Evolutionary conservation across 1,284 basidiomycete genomes (phyloP), one percentile per base, ranked within the genome.

Genomic region (Fistulina hepatica): DNA sequence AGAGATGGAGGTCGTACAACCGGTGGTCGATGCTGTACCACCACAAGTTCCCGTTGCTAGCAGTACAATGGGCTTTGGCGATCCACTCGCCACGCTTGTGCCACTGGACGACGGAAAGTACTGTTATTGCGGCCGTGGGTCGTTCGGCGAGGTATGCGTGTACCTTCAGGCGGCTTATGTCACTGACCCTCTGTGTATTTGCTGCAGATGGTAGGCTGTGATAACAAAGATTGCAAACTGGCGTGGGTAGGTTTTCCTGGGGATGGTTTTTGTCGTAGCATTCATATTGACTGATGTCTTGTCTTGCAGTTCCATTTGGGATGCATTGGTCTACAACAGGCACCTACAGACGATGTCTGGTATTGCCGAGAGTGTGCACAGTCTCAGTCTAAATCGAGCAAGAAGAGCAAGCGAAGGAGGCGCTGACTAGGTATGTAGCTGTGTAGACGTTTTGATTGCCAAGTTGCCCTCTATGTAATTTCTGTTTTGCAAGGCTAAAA

Each of bases 161-260:
- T 16, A 34, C 33, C 38, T 43, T 40, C 31, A 36, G 22, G 12
- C 16, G 34, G 37, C 34, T 35, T 31, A 44, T n/a, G n/a, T n/a
- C n/a, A n/a, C n/a, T n/a, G n/a, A n/a, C n/a, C n/a, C n/a, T n/a
- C n/a, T n/a, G n/a, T 32, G 41, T 20, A 16, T 15, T 37, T 38
- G 26, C 33, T 37, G 30, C 47, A 88, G 83, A 90, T 91, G 88
- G 76, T 91, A 44, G 85, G 64, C 3, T 91, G 86, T 51, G 88
- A 91, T 53, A 71, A 71, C 45, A 56, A 61, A 24, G 61, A 65
- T 21, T 91, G 86, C 52, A 60, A 69, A 47, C 59, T 65, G 25
- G 83, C 89, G 73, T 91, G 86, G 86, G 82, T 78, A 48, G 50
- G 74, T 62, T 15, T 10, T 23, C 19, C 23, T 15, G 24, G 21